Evolutionary conservation across 2,329 filamentous ascomycete genomes (phyloP).

Genomic region (Colletotrichum simmondsii): DNA sequence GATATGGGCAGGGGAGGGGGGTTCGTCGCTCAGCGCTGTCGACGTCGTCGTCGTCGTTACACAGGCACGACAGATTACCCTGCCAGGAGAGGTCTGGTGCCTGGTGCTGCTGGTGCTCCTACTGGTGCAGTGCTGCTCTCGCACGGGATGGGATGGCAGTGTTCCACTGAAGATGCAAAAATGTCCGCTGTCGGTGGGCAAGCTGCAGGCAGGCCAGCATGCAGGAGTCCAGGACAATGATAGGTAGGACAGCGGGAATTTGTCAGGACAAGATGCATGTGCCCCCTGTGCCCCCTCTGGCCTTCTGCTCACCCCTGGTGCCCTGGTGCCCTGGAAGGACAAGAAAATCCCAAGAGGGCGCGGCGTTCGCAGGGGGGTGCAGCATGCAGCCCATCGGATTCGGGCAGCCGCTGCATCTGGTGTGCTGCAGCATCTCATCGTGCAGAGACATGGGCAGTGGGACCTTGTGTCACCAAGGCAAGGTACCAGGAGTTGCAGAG

Average conservation of each 20-base stretch:
- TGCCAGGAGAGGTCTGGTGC: not conserved
- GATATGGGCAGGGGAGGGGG: not conserved
- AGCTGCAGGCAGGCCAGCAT: not conserved
- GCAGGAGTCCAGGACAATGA: not conserved
- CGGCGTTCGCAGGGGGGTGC: not conserved
- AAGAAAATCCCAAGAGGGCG: no score
- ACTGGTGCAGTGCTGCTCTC: not conserved
- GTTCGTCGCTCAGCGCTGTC: not conserved
- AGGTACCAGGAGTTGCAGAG: not conserved
- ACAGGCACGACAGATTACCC: not conserved
- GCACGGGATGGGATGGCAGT: not conserved
- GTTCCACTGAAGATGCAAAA: not conserved
- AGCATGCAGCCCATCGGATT: constrained; percentile 3
- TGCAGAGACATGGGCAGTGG: not conserved
- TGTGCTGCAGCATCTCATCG: constrained; percentile 15
- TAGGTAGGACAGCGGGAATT: not conserved
- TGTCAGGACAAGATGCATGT: not conserved
- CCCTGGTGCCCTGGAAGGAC: not conserved
- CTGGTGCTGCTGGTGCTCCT: not conserved
- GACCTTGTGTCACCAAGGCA: not conserved
- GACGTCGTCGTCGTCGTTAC: no score
- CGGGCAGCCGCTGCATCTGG: constrained; percentile 20
- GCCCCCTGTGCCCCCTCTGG: not conserved
- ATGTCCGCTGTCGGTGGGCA: not conserved
- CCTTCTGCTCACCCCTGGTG: not conserved